Base-by-base conservation (phyloP, 2,329 filamentous ascomycete species). In the Simplicillium sp. region DNA sequence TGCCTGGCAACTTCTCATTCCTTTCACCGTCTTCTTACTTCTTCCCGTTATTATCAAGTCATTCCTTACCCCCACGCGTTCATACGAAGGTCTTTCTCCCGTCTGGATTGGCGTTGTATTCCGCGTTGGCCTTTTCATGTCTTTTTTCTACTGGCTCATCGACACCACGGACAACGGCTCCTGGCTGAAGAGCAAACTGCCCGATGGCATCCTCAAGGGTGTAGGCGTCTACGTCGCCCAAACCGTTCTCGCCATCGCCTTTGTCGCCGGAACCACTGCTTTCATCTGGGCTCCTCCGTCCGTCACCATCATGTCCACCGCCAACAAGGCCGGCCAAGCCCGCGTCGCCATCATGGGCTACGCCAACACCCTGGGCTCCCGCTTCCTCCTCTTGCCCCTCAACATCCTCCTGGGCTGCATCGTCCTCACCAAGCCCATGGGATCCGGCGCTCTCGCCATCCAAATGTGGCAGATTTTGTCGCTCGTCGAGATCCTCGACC, bases 401-500 rank as follows among this genome's bases (percentile, higher is more conserved):
- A 87, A 89, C 56, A 80, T 94, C 60, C 72, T 87, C 18, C 72
- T 86, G 8, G 84, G 80, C 1, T 77, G 88, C 43, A 76, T 87
- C 40, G 72, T 96, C 7, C 73, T 97, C 18, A 84, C 90, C 47
- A 97, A 97, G 59, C 92, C 92, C 13, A 94, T 98, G 86, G 92
- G 92, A 39, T 81, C 82, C 43, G 89, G 87, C 38, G 80, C 88
- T 1, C 75, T 97, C 38, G 84, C 78, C 7, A 69, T 97, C 38
- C 79, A 92, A 61, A 68, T 88, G 45, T 90, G 89, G 80, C 90
- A 96, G 63, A 80, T 95, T 34, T 77, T 98, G 45, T 87, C 87
- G 11, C 74, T 84, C n/a, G 58, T 74, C 45, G 77, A 84, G 57
- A 68, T 83, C 47, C 57, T 82, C 36, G 76, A 84, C 55, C 65